phyloP scores from a whole-genome alignment of 139 green algal species.

The Zygnema cylindricum region DNA sequence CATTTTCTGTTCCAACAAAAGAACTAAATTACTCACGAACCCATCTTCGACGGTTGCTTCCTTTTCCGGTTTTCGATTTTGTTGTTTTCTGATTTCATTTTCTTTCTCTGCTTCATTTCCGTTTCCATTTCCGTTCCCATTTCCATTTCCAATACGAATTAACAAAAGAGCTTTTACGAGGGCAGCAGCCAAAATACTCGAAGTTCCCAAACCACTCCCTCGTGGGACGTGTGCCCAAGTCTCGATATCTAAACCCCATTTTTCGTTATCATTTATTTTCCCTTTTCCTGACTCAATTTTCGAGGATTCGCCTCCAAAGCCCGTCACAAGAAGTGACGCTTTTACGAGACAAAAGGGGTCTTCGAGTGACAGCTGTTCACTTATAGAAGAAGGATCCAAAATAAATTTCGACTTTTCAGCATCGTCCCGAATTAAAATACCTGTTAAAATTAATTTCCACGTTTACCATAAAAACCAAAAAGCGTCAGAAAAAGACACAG shows the following conservation, averaged over 20 bases:
- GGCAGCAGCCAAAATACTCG: conserved; percentile 57
- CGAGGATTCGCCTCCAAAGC: conserved; percentile 19
- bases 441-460: no score
- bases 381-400: background rate
- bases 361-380: conserved; percentile 10
- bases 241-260: conserved; percentile 32
- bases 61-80: no score
- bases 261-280: background rate
- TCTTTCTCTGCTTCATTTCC: background rate
- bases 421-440: background rate
- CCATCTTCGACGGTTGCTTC: conserved; percentile 15
- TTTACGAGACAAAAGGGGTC: conserved; percentile 47
- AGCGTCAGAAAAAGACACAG: no score
- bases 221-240: conserved; percentile 56
- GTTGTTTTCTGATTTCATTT: background rate
- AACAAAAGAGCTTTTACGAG: conserved; percentile 52
- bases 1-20: conserved; percentile 63
- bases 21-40: conserved; percentile 50
- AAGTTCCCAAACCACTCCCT: conserved; percentile 60
- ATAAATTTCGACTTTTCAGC: background rate
- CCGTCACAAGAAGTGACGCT: conserved; percentile 46
- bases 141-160: background rate
- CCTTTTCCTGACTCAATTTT: background rate
- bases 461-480: no score
- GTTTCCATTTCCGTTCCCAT: background rate